Conservation (phyloP, 768 basidiomycete species). For the Daedaleopsis nitida region DNA sequence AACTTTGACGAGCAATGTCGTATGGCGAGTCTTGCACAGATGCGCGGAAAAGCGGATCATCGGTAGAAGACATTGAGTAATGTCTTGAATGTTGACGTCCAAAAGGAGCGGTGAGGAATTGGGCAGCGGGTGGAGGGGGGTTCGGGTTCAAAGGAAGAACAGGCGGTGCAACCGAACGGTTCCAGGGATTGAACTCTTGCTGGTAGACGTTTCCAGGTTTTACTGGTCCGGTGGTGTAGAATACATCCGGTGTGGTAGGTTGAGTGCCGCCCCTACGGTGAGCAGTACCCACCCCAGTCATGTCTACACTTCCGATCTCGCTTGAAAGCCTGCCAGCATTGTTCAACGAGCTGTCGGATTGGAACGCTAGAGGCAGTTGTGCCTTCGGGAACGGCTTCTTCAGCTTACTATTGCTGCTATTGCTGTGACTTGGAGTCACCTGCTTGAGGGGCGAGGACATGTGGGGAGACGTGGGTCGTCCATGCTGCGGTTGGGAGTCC, state of each 20-base stretch:
- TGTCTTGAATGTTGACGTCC: conserved; percentile 9
- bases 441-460: conserved; percentile 26
- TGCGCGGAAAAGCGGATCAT: conserved; percentile 11
- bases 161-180: conserved; percentile 6
- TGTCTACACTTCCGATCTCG: conserved; percentile 47
- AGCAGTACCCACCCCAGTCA: conserved; percentile 64
- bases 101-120: background rate
- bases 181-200: conserved; percentile 22
- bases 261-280: conserved; percentile 20
- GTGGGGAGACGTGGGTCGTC: conserved; percentile 14
- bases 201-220: conserved; percentile 6
- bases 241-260: conserved; percentile 23
- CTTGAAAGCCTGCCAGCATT: conserved; percentile 11
- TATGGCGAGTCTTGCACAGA: conserved; percentile 13
- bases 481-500: conserved; percentile 1
- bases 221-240: conserved; percentile 22
- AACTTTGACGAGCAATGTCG: conserved; percentile 17
- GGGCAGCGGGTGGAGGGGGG: background rate
- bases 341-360: conserved; percentile 15
- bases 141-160: background rate
- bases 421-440: conserved; percentile 18
- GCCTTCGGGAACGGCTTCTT: conserved; percentile 67
- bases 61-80: conserved; percentile 11
- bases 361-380: conserved; percentile 62
- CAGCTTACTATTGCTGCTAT: conserved; percentile 29